Conservation (phyloP, 2,329 filamentous ascomycete species). For the Fusarium sp. region DNA sequence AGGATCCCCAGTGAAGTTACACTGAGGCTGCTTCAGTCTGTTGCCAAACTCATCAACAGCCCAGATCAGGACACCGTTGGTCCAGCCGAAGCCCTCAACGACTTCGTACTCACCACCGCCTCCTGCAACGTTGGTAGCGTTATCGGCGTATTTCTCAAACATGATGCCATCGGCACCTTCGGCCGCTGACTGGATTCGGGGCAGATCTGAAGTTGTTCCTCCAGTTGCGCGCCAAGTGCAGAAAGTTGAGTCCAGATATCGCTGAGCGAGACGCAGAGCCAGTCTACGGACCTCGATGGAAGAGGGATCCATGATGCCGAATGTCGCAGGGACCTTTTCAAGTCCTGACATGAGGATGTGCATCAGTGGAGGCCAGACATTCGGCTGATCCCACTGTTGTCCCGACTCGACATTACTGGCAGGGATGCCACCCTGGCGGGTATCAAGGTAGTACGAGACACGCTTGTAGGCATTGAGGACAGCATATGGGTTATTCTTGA, state of each 20-base stretch:
- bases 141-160: slow-evolving; percentile 75
- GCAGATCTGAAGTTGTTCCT: slow-evolving; percentile 63
- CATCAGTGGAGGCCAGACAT: slow-evolving; percentile 75
- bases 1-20: slow-evolving; percentile 59
- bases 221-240: slow-evolving; percentile 77
- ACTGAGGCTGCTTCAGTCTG: slow-evolving; percentile 64
- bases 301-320: slow-evolving; percentile 61
- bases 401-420: slow-evolving; percentile 69
- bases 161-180: slow-evolving; percentile 64
- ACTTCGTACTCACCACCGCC: slow-evolving; percentile 75
- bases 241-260: slow-evolving; percentile 73
- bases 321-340: slow-evolving; percentile 66
- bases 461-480: slow-evolving; percentile 64
- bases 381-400: slow-evolving; percentile 77
- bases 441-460: slow-evolving; percentile 62
- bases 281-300: slow-evolving; percentile 64
- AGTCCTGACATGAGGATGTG: slow-evolving; percentile 71
- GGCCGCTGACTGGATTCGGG: slow-evolving; percentile 58
- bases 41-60: slow-evolving; percentile 69
- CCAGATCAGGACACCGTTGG: slow-evolving; percentile 75
- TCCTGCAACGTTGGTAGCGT: slow-evolving; percentile 67
- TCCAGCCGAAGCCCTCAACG: slow-evolving; percentile 77
- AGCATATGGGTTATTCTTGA: slow-evolving; percentile 68
- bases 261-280: slow-evolving; percentile 68
- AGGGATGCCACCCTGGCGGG: slow-evolving; percentile 65